Base-by-base conservation (phyloP, 257 asterid species). In the Jasminum sambac region DNA sequence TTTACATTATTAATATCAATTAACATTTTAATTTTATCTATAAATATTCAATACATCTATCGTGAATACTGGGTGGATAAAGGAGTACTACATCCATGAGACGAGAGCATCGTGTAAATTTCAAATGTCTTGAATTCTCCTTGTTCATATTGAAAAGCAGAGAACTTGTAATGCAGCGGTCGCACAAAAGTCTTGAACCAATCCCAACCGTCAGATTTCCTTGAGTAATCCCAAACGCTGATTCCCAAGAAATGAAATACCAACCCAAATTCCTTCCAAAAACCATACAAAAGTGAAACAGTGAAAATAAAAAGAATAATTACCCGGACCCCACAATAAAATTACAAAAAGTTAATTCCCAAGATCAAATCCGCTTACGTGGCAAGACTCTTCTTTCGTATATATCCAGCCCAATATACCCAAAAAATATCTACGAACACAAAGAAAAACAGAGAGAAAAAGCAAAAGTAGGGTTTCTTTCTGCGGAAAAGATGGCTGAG, bases 301-400 rank as follows among this genome's bases (percentile, higher is more conserved):
- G 21, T 17, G 58, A n/a, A 48, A n/a, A 48, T 48, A 48, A 48
- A 14, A 21, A 37, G 23, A 4, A 19, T 11, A 14, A 30, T 34
- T 67, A 62, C 67, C 66, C 83, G 85, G 85, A 82, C 80, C 88
- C 88, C 85, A 75, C 81, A 16, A 25, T 39, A 60, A 43, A 66
- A 70, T 75, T 77, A 58, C 76, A 25, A 74, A 34, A 63, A 73
- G 70, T 71, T 79, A 60, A 79, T 39, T 71, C 62, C 62, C 63
- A 34, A 76, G 16, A 76, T 76, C 65, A 79, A 74, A 67, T 79
- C 87, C 87, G 87, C 72, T 25, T 36, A 76, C 78, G 80, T 73
- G 84, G 81, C 79, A 68, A 42, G n/a, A 43, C 52, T 67, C 60
- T 39, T 34, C 73, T 25, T 65, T 41, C 38, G 67, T 78, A 72